phyloP scores from a whole-genome alignment of 805 yeast species.

The Clavispora santaluciae region DNA sequence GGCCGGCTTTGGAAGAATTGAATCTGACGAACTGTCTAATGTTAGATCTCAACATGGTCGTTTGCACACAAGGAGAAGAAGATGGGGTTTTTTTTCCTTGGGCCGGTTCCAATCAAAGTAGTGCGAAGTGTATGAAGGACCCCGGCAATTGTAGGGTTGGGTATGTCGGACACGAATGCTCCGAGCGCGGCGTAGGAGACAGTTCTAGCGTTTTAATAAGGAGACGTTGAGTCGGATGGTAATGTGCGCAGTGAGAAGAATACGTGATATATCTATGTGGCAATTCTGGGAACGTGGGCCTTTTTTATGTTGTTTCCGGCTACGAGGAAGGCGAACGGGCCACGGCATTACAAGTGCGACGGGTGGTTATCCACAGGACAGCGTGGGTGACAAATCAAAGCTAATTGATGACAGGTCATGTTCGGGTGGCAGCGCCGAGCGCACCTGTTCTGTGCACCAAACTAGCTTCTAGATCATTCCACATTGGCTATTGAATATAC shows the following conservation, averaged over 20 bases:
- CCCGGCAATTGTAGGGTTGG: slow-evolving; percentile 1
- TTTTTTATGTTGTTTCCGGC: background rate
- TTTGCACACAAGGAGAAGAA: background rate
- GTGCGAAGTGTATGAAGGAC: slow-evolving; percentile 1
- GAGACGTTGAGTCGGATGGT: background rate
- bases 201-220: background rate
- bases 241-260: background rate
- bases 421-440: too few relatives aligned
- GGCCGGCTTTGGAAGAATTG: slow-evolving; percentile 41
- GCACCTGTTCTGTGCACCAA: too few relatives aligned
- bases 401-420: too few relatives aligned
- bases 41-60: slow-evolving; percentile 19
- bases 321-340: background rate
- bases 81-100: slow-evolving; percentile 4
- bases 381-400: too few relatives aligned
- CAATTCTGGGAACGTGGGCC: background rate
- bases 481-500: too few relatives aligned
- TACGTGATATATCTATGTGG: too few relatives aligned
- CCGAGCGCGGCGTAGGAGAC: background rate
- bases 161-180: slow-evolving; percentile 6
- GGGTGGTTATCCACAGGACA: too few relatives aligned
- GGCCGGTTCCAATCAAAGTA: background rate
- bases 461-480: too few relatives aligned
- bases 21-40: slow-evolving; percentile 35
- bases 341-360: slow-evolving; percentile 1